Evolutionary conservation across 495 filamentous ascomycete genomes (phyloP), one percentile per base, ranked within the genome.

Genomic region (Aspergillus bridgeri): DNA sequence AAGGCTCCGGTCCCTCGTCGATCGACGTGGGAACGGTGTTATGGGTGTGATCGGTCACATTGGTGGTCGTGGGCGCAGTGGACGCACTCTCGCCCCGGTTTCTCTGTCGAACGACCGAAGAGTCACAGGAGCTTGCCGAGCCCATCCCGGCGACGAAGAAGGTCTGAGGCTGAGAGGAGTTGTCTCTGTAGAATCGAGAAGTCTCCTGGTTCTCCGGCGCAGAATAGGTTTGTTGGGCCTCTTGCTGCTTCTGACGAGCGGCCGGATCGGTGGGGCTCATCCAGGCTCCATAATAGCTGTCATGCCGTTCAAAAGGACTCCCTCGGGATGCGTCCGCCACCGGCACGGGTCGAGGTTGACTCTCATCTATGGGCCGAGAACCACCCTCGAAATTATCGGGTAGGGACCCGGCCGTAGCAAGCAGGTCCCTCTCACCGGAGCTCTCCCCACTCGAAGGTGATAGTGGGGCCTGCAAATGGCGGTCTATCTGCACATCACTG

Each of bases 401-500:
- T 6, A 83, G 65, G 38, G 73, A 78, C 7, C 75, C 78, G 11
- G 83, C 81, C 15, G 79, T 76, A 19, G 84, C 85, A 62, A 84
- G 75, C 52, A 85, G 66, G 64, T 88, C 88, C 61, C 78, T 74
- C 44, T 83, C 85, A 47, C 75, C 79, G 55, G 88, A 90, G 68
- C 86, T 88, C 66, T 83, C 81, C 23, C 78, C 85, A 75, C 89
- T 94, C 75, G 88, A 87, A 49, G 87, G 86, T 49, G 89, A 90
- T 57, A 86, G 72, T 59, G 89, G 85, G 60, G 83, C 86, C 66
- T 89, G 87, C 79, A 89, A 83, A 77, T 88, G 81, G 74, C 89
- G 83, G 64, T 89, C 85, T 64, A 96, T 82, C 67, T 90, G 83
- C 53, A 95, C 71, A 73, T 94, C 89, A 70, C 87, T 91, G 64